Percentiles rank a stretch among this genome's conserved stretches.
Conservation (phyloP, 1,139 yeast genomes). For the Yamadazyma triangularis region DNA sequence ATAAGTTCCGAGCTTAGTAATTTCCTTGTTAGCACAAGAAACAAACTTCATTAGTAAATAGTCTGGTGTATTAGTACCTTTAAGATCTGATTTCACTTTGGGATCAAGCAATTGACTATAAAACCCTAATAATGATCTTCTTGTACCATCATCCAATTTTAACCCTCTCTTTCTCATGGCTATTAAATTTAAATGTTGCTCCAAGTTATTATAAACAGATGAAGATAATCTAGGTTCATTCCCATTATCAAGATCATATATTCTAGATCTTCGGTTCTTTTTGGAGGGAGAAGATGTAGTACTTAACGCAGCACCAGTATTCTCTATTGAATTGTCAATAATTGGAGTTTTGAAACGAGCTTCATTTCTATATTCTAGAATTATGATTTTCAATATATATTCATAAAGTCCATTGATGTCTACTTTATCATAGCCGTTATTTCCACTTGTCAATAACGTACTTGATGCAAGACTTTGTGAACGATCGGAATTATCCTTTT, state of each 20-base stretch:
- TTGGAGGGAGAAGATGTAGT: constrained; percentile 5
- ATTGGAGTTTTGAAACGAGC: constrained; percentile 50
- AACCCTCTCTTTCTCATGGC: constrained; percentile 49
- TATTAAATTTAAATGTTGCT: constrained; percentile 44
- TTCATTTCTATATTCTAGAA: constrained; percentile 56
- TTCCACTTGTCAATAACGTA: constrained; percentile 15
- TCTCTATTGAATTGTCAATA: constrained; percentile 5
- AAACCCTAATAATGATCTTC: constrained; percentile 50
- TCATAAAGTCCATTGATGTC: constrained; percentile 32
- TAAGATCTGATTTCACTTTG: constrained; percentile 30
- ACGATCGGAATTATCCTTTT: constrained; percentile 2
- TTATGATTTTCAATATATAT: constrained; percentile 41
- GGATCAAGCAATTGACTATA: constrained; percentile 62
- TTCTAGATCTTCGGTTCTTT: constrained; percentile 10
- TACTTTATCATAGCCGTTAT: constrained; percentile 20
- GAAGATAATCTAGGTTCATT: constrained; percentile 38
- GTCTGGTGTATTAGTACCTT: constrained; percentile 49
- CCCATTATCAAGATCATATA: constrained; percentile 10
- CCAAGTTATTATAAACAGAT: constrained; percentile 43
- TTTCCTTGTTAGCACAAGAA: constrained; percentile 59
- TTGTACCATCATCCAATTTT: constrained; percentile 30
- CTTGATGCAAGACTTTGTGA: constrained; percentile 20
- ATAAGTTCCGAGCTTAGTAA: constrained; percentile 45
- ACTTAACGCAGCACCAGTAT: not conserved
- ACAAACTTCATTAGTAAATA: constrained; percentile 65